These are phyloP conservation scores for Curvularia sp. DNA, from an alignment of 2,329 filamentous ascomycete genomes.

Conservation along the genomic window DNA sequence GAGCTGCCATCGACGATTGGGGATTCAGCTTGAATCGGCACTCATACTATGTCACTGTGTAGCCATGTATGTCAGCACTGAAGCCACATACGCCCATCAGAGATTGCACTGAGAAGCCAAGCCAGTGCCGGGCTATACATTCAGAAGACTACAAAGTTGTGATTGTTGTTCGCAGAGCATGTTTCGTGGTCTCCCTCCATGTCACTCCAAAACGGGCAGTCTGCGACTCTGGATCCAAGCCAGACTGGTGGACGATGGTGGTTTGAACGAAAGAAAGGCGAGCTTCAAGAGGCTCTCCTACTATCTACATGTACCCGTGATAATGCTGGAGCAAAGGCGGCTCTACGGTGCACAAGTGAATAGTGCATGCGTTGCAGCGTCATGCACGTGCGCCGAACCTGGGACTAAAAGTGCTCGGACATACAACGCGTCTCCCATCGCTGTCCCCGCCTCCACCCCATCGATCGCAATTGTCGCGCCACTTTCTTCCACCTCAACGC, in stretches of 20 bases:
- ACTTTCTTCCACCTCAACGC: constrained; percentile 14
- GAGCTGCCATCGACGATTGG: constrained; percentile 12
- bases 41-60: neutral
- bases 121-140: neutral
- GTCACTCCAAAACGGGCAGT: neutral
- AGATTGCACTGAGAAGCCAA: neutral
- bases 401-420: constrained; percentile 25
- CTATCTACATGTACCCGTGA: neutral
- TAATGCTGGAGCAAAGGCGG: neutral
- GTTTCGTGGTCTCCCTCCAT: neutral
- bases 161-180: neutral
- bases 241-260: neutral
- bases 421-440: constrained; percentile 29
- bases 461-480: constrained; percentile 32
- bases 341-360: constrained; percentile 1
- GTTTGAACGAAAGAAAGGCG: neutral
- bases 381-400: constrained; percentile 22
- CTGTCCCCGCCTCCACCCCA: constrained; percentile 29
- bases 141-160: neutral
- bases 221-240: neutral
- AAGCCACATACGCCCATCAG: neutral
- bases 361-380: constrained; percentile 11
- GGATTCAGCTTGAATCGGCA: neutral
- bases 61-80: neutral
- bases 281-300: neutral